Evolutionary conservation across 2,329 filamentous ascomycete species (phyloP).

Genomic region (Lachnellula occidentalis): DNA sequence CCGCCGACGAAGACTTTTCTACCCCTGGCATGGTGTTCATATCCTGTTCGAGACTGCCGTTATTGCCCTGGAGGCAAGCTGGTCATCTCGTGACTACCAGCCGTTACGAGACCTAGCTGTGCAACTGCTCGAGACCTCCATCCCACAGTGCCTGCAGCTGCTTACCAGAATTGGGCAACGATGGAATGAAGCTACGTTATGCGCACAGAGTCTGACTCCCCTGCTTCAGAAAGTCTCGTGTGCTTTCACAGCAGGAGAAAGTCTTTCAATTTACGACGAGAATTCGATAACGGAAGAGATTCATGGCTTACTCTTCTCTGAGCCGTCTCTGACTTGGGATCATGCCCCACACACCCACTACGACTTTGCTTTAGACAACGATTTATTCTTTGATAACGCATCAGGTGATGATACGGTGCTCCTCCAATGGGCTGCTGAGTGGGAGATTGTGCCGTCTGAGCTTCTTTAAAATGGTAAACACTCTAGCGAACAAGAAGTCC

Average conservation of each 20-base stretch:
- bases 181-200: neutral
- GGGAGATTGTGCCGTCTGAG: too few species aligned
- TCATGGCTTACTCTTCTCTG: too few species aligned
- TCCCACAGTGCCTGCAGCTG: neutral
- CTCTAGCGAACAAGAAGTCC: too few species aligned
- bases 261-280: too few species aligned
- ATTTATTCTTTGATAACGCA: too few species aligned
- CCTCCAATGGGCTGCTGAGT: too few species aligned
- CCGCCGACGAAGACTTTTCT: neutral
- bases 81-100: neutral
- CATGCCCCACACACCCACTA: too few species aligned
- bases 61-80: neutral
- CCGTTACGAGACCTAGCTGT: neutral
- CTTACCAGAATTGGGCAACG: neutral
- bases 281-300: too few species aligned
- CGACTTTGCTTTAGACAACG: too few species aligned
- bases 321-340: too few species aligned
- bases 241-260: neutral
- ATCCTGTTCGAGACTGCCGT: neutral
- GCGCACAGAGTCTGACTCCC: neutral
- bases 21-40: neutral
- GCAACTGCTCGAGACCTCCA: neutral
- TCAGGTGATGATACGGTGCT: too few species aligned
- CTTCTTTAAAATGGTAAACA: too few species aligned
- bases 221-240: neutral